Percentiles rank a stretch among this genome's conserved stretches.
Evolutionary conservation across 1,139 yeast species (phyloP).

Genomic region (Kodamaea derodonti): DNA sequence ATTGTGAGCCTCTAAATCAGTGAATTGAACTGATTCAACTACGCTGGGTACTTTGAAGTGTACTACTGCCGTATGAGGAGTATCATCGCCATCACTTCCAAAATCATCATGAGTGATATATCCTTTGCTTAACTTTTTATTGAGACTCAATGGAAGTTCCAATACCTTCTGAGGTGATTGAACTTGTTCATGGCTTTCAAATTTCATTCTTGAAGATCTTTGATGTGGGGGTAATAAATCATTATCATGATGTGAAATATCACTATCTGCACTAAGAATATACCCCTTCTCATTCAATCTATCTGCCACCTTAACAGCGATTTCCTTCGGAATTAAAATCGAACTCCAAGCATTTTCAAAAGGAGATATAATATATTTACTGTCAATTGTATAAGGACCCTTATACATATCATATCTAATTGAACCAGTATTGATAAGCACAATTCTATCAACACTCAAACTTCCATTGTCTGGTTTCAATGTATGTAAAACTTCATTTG

Average conservation of each 20-base stretch:
- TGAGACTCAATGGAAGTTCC: neutral
- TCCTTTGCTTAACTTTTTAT: slow-evolving; percentile 46
- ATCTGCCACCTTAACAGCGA: slow-evolving; percentile 47
- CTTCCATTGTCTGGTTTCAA: slow-evolving; percentile 24
- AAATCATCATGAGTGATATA: slow-evolving; percentile 79
- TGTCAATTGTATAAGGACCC: slow-evolving; percentile 80
- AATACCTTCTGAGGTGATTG: slow-evolving; percentile 8
- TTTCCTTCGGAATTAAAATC: slow-evolving; percentile 47
- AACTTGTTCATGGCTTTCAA: slow-evolving; percentile 1
- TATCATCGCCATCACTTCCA: slow-evolving; percentile 87
- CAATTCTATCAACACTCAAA: slow-evolving; percentile 43
- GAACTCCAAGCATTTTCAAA: slow-evolving; percentile 76
- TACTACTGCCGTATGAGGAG: slow-evolving; percentile 62
- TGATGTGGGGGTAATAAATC: slow-evolving; percentile 29
- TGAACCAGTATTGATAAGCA: slow-evolving; percentile 83
- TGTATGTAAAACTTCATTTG: slow-evolving; percentile 56
- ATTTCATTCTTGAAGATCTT: slow-evolving; percentile 1
- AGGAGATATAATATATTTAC: slow-evolving; percentile 83
- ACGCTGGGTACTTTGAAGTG: slow-evolving; percentile 72
- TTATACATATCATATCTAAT: slow-evolving; percentile 82
- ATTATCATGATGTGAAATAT: slow-evolving; percentile 9
- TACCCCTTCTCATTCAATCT: slow-evolving; percentile 49
- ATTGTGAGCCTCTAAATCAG: slow-evolving; percentile 16
- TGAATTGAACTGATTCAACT: slow-evolving; percentile 45
- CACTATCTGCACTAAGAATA: slow-evolving; percentile 24